These are phyloP conservation scores for Salix koriyanagi DNA, from an alignment of 345 rosid species.

Conservation along the genomic window DNA sequence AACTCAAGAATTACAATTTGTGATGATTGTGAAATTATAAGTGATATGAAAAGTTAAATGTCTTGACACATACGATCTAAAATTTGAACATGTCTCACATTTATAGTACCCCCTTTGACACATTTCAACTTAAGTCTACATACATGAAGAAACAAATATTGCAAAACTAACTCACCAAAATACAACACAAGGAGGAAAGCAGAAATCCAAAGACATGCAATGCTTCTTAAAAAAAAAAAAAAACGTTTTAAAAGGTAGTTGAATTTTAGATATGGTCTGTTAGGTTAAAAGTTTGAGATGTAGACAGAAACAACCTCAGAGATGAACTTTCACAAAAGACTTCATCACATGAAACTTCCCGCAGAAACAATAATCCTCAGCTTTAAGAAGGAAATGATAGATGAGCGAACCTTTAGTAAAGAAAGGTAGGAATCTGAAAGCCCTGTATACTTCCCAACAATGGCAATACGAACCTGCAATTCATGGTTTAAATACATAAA, in stretches of 20 bases:
- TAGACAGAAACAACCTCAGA: not conserved
- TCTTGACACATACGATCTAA: not conserved
- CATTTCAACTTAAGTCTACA: not conserved
- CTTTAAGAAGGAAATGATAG: not conserved
- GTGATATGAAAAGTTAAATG: not conserved
- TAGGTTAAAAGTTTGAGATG: not conserved
- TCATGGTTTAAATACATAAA: not conserved
- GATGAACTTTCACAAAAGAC: not conserved
- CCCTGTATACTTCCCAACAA: slow-evolving; percentile 81
- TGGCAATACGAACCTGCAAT: slow-evolving; percentile 66
- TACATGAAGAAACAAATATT: not conserved
- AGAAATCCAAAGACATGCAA: not conserved
- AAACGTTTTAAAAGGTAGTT: not conserved
- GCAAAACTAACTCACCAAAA: not conserved
- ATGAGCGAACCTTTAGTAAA: slow-evolving; percentile 51
- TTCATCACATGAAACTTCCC: not conserved
- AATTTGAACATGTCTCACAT: not conserved
- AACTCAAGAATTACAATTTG: not conserved
- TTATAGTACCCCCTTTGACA: not conserved
- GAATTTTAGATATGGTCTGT: not conserved
- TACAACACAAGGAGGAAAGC: not conserved
- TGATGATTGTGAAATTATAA: not conserved
- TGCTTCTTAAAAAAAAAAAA: not conserved
- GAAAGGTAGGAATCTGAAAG: slow-evolving; percentile 76
- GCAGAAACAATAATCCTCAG: not conserved